Base-by-base conservation (phyloP, 352 stramenopile species). In the Phytophthora colocasiae region DNA sequence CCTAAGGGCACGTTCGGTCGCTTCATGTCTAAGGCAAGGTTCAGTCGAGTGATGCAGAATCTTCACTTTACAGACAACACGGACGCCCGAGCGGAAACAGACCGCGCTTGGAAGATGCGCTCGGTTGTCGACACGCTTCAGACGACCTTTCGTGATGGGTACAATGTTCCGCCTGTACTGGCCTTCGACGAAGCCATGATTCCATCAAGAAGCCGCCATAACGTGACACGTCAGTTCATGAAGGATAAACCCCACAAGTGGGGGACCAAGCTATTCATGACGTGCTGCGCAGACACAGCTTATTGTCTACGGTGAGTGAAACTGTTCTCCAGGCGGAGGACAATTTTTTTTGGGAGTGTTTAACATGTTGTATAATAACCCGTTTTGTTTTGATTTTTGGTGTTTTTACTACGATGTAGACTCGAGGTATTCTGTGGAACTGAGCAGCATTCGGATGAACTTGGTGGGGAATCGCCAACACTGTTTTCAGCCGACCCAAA, bases 191-290 rank as follows among this genome's bases (percentile, higher is more conserved):
- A 61, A n/a, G 62, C 52, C 4, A 58, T 63, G 51, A 63, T 63
- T 9, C 52, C 38, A 6, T 63, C 44, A 1, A 6, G 45, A 14
- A 69, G 46, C 38, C 31, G 47, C 1, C 26, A 46, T 40, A 70
- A 64, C 11, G n/a, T 58, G n/a, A n/a, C n/a, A n/a, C n/a, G n/a
- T n/a, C n/a, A n/a, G n/a, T n/a, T n/a, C n/a, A n/a, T n/a, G n/a
- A 68, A 63, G 22, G 60, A 63, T 14, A 68, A 68, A 2, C 62
- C 62, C 17, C 55, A 70, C 40, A n/a, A n/a, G n/a, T n/a, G n/a
- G n/a, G n/a, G n/a, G n/a, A n/a, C n/a, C n/a, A 70, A 70, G 54
- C 0, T 70, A 6, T 65, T 59, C 15, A 55, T 69, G 53, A 71
- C 47, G 1, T 71, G 63, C 15, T 66, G 54, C 36, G 44, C 63